Evolutionary conservation across 2,329 filamentous ascomycete genomes (phyloP), one percentile per base, ranked within the genome.

Genomic region (Cytospora mali): DNA sequence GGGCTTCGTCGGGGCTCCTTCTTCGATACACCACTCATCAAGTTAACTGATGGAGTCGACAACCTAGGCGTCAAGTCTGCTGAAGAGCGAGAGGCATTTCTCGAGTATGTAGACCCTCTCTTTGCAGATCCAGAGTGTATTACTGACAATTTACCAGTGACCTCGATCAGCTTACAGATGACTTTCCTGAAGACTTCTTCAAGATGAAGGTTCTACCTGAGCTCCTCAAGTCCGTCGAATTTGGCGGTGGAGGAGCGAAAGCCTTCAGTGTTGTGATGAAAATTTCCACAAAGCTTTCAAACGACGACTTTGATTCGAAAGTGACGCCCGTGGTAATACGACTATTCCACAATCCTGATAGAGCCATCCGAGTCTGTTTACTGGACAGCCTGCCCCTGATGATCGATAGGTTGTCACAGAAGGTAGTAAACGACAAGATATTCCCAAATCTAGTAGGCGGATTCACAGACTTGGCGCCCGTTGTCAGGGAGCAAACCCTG

Each of bases 131-230:
- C 7, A 9, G 35, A 62, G 35, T 50, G n/a, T 18, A 18, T 64
- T 65, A 66, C 72, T 79, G 54, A 69, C 66, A 84, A 81, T 68
- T 14, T 21, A 4, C n/a, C 49, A 83, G 81, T 60, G 92, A 96
- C 71, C 84, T 99, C 6, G 92, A 96, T 68, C 84, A 90, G 64
- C 83, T 97, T 6, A 90, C 92, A 0, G 92, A 97, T 68, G 93
- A 99, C 74, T 97, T 98, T 66, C 95, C 95, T 0, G 94, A 97
- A 72, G 95, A 98, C 64, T 99, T 97, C 75, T 97, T 98, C 81
- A 96, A 96, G 73, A 91, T 96, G 84, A 99, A 98, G 72, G 88
- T 99, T 4, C 81, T 99, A 10, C 95, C 95, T 0, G 95, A 99
- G 73, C 80, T 99, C 31, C 83, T 99, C n/a, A 99, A 98, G 73